Evolutionary conservation across 2,329 filamentous ascomycete genomes (phyloP), one percentile per base, ranked within the genome.

Genomic region (Rhexocercosporidium sp.): DNA sequence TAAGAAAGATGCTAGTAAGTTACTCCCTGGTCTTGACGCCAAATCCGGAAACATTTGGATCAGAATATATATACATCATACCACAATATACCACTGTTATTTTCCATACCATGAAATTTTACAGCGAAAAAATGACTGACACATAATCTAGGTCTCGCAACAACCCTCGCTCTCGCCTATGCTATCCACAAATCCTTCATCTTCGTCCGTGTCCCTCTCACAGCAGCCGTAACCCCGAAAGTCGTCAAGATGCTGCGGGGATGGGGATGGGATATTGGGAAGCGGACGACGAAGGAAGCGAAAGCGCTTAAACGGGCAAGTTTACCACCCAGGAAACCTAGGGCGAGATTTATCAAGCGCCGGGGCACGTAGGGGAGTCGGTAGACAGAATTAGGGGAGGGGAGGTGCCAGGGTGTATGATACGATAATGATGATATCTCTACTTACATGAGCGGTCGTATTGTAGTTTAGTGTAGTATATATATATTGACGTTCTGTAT

Each of bases 171-270:
- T 18, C 86, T 99, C 59, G 96, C 96, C 14, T 99, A 99, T 77
- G 95, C 95, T 31, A 93, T 99, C 66, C 96, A 99, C 84, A 99
- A 99, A 82, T 96, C 92, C 74, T 93, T 98, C 79, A 97, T 99
- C 75, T 97, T 99, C 79, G 80, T 98, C 72, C 88, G 96, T n/a
- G 93, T 99, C 11, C 96, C 96, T 9, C 81, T 98, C 70, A 96
- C 96, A 0, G 94, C 93, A 14, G 95, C 94, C 2, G 85, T 98
- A 39, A 94, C 93, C 9, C 96, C 96, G 1, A 97, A 96, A 80
- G 90, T 98, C n/a, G 96, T 97, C 75, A 96, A 93, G 80, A 87
- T 89, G 14, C 83, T 99, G 31, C 85, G 95, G 71, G 86, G 88
- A 14, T 97, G 95, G 93, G 96, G 96, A 5, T 98, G 93, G 90